Conservation (phyloP, 805 yeast genomes). For the Sugiyamaella smithiae region DNA sequence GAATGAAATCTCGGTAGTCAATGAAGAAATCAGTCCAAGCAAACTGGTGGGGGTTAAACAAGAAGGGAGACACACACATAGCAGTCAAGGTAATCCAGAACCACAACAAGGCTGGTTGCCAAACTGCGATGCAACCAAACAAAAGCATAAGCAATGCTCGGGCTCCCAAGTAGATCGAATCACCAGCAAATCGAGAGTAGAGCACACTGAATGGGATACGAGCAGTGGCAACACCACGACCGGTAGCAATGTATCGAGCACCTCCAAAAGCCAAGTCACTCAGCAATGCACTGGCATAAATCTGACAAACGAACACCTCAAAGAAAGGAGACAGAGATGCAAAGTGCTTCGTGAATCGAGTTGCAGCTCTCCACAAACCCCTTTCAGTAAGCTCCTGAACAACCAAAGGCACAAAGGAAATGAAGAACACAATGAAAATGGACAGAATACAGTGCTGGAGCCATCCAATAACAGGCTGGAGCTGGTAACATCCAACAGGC, state of each 20-base stretch:
- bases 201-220: conserved; percentile 68
- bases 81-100: conserved; percentile 94
- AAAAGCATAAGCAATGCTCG: conserved; percentile 64
- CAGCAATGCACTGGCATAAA: conserved; percentile 74
- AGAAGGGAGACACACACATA: conserved; percentile 84
- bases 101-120: conserved; percentile 96
- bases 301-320: conserved; percentile 94
- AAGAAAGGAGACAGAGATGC: conserved; percentile 83
- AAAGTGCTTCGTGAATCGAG: conserved; percentile 71
- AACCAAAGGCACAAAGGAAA: conserved; percentile 82
- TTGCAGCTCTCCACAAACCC: conserved; percentile 71
- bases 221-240: conserved; percentile 89
- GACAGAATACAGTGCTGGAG: conserved; percentile 83
- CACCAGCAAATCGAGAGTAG: conserved; percentile 71
- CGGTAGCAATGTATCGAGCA: conserved; percentile 88
- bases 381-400: conserved; percentile 87
- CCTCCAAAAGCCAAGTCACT: conserved; percentile 85
- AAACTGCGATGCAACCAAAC: conserved; percentile 76
- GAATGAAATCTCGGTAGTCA: conserved; percentile 90
- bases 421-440: conserved; percentile 88
- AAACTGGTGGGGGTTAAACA: conserved; percentile 97
- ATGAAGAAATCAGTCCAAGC: conserved; percentile 94
- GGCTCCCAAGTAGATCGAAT: conserved; percentile 77
- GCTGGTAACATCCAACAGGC: conserved; percentile 83
- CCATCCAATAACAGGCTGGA: conserved; percentile 88